phyloP scores from a whole-genome alignment of 208 protist genomes.

The Endotrypanum monterogeii region DNA sequence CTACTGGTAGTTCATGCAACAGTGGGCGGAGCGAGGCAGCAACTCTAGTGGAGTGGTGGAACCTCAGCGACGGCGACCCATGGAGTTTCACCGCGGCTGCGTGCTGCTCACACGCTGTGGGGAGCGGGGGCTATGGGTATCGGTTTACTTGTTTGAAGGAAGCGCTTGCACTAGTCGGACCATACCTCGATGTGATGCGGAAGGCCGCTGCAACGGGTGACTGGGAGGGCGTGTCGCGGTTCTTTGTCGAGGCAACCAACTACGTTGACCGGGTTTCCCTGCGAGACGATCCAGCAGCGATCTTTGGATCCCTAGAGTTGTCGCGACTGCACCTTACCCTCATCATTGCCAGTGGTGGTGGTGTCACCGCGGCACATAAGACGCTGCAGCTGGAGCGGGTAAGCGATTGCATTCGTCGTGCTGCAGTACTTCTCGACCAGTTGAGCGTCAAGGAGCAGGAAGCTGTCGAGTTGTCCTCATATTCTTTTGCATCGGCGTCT shows the following conservation, averaged over 20 bases:
- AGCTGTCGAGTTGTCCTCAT: constrained; percentile 6
- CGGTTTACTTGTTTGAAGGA: constrained; percentile 16
- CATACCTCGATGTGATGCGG: constrained; percentile 29
- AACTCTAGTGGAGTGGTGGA: constrained; percentile 29
- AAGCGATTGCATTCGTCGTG: constrained; percentile 9
- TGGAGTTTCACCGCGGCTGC: constrained; percentile 14
- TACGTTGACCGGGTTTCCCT: not conserved
- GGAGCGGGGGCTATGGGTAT: not conserved
- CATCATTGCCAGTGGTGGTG: constrained; percentile 13
- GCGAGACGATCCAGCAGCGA: not conserved
- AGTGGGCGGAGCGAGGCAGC: constrained; percentile 1
- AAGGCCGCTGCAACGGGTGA: constrained; percentile 20
- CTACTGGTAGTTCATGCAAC: not conserved
- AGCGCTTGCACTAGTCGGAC: constrained; percentile 14
- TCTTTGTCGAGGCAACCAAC: not conserved
- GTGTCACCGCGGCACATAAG: constrained; percentile 9
- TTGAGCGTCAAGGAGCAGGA: constrained; percentile 10
- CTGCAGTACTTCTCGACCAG: constrained; percentile 17
- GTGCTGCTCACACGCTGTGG: not conserved
- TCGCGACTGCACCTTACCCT: constrained; percentile 23
- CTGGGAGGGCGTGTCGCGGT: constrained; percentile 5
- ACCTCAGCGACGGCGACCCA: constrained; percentile 12
- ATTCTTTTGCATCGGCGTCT: not conserved
- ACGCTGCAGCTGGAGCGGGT: not conserved
- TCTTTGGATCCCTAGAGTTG: constrained; percentile 35